phyloP scores from a whole-genome alignment of 495 filamentous ascomycete genomes.

The Podospora fimiseda region DNA sequence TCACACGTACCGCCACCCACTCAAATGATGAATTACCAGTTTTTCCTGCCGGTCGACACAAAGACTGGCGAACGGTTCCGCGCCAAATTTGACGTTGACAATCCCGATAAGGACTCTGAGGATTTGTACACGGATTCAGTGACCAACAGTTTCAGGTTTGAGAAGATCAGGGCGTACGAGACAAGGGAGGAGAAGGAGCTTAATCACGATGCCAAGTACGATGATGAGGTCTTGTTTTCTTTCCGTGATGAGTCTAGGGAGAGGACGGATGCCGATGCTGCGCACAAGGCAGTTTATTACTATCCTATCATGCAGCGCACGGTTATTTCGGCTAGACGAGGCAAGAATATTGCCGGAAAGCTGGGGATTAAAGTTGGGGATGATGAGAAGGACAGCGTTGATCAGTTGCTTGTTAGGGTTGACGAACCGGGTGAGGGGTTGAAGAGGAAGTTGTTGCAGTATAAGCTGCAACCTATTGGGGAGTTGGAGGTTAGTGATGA shows the following conservation, averaged over 20 bases:
- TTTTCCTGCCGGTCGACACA: constrained; percentile 60
- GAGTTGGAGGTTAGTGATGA: constrained; percentile 24
- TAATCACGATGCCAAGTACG: constrained; percentile 57
- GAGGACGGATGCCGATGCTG: constrained; percentile 22
- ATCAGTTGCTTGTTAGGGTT: constrained; percentile 41
- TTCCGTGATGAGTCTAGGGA: constrained; percentile 36
- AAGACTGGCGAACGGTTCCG: constrained; percentile 57
- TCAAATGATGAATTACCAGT: constrained; percentile 70
- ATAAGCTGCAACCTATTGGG: constrained; percentile 36
- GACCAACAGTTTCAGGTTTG: constrained; percentile 58
- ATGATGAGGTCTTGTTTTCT: constrained; percentile 49
- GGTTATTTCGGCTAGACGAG: constrained; percentile 49
- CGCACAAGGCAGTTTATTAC: constrained; percentile 72
- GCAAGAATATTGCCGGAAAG: constrained; percentile 47
- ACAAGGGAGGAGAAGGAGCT: constrained; percentile 61
- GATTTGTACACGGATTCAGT: constrained; percentile 56
- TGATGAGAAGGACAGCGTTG: constrained; percentile 36
- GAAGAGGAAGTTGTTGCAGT: constrained; percentile 31
- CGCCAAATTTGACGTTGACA: constrained; percentile 63
- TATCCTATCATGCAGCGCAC: constrained; percentile 75
- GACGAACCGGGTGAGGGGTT: constrained; percentile 38
- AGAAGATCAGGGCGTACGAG: constrained; percentile 76
- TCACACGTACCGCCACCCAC: constrained; percentile 52
- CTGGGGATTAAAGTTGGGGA: constrained; percentile 27
- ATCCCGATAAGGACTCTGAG: constrained; percentile 61